A percentile compares a stretch with the other conserved stretches of the same genome.
Conservation (phyloP, 352 stramenopile species). For the Phytophthora vignae region DNA sequence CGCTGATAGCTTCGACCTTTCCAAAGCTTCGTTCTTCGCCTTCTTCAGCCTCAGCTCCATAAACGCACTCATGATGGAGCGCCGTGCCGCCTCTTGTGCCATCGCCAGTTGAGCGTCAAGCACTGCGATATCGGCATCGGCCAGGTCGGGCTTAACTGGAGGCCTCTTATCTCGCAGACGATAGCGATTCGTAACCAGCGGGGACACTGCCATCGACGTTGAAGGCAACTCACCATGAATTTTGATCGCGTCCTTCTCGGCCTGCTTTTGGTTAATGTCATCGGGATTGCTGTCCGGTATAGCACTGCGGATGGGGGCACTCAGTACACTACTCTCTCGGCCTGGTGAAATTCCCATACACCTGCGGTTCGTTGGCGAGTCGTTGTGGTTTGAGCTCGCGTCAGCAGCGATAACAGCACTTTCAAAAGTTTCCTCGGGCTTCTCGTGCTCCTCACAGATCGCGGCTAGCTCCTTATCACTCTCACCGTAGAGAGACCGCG, state of each 20-base stretch:
- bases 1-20: slow-evolving; percentile 59
- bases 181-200: slow-evolving; percentile 16
- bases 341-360: background rate
- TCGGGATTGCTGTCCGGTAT: background rate
- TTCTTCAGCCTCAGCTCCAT: slow-evolving; percentile 33
- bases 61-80: slow-evolving; percentile 43
- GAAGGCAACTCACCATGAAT: slow-evolving; percentile 32
- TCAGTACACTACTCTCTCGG: slow-evolving; percentile 7
- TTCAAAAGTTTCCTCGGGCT: slow-evolving; percentile 7
- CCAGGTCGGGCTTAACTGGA: slow-evolving; percentile 3
- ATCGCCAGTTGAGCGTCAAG: slow-evolving; percentile 43
- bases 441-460: slow-evolving; percentile 4
- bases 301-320: slow-evolving; percentile 1
- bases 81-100: slow-evolving; percentile 46
- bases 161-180: slow-evolving; percentile 10
- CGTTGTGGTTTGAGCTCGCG: slow-evolving; percentile 9
- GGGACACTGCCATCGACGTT: slow-evolving; percentile 38
- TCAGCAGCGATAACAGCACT: background rate
- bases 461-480: slow-evolving; percentile 19
- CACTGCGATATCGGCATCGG: slow-evolving; percentile 30
- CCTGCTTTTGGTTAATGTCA: background rate
- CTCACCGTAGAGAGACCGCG: slow-evolving; percentile 43
- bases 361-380: slow-evolving; percentile 23
- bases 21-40: slow-evolving; percentile 35
- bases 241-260: slow-evolving; percentile 3